Evolutionary conservation across 2,329 filamentous ascomycete species (phyloP), one percentile per base, ranked within the genome.

Genomic region (Mycogone perniciosa): DNA sequence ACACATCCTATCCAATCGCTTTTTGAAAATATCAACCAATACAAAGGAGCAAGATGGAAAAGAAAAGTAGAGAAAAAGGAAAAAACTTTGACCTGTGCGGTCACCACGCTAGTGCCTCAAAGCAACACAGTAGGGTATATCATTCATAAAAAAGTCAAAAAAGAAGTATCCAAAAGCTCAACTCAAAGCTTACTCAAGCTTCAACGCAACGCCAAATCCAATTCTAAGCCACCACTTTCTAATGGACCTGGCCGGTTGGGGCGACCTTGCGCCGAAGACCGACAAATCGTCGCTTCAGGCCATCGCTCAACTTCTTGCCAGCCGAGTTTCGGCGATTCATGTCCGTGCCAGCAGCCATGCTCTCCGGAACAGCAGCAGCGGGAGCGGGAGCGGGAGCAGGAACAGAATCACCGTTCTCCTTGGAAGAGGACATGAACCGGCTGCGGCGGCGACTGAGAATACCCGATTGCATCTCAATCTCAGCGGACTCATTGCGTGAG

Each of bases 241-340:
- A 55, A 41, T 55, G 43, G 8, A 48, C 57, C 42, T 60, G 59
- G 2, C 53, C 55, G 2, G 38, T 43, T 35, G 46, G 48, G 6
- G 29, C 46, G 7, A 40, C 59, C 56, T 69, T 74, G 48, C 69
- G 68, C 42, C 76, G 70, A 47, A 82, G 60, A 58, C 75, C 79
- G 29, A 77, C 78, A 47, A 82, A 71, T 11, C 77, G 71, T 39
- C 71, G 68, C 68, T 76, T 81, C 39, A 83, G 57, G 2, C 76
- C 77, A 30, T 79, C 74, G 9, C 73, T 67, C 6, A 81, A 47
- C 31, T 67, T 65, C 52, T 71, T 72, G 31, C 75, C 70, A 0
- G 72, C 71, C 0, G 69, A 73, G 58, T 69, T 67, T 46, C 68
- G 69, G 33, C 74, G 67, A 11, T 60, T 61, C 7, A 72, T 48